Base-by-base conservation (phyloP, 306 rosid genomes). In the Fragaria nilgerrensis region DNA sequence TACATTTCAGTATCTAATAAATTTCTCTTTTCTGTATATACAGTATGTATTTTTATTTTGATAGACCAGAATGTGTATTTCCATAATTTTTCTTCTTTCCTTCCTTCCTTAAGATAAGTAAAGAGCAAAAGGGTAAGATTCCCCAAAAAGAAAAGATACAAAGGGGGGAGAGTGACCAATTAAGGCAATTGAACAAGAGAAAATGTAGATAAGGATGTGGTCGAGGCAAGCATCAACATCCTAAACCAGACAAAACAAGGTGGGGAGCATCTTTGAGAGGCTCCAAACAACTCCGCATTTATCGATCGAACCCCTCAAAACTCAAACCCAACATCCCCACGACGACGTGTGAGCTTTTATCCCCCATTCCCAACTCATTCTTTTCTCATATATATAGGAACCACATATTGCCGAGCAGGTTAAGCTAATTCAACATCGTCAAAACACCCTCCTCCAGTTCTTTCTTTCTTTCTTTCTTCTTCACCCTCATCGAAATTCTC, bases 191-290 rank as follows among this genome's bases (percentile, higher is more conserved):
- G 95, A 90, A 75, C 69, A 74, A 83, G 94, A 86, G 90, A 7
- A 68, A 83, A 85, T 65, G 22, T 88, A 84, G 94, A 86, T 56
- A 81, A 86, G 85, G 69, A 73, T 77, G 88, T 55, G 90, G 89
- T 82, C 13, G 59, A 65, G 62, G 76, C 71, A 50, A n/a, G 52
- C 32, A 29, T 56, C 70, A 34, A 44, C 36, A 69, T 58, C 74
- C 75, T 70, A 59, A 64, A 83, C 88, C 82, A 39, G 17, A 72
- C 74, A 71, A 68, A 25, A 72, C 74, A 71, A 68, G 77, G 47
- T 74, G 81, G 78, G 78, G 59, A 16, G 47, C 58, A 72, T 14
- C 47, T 72, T 71, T 75, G 25, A 83, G 48, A 23, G 77, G 80
- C 83, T 64, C 75, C 70, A 75, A 80, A 81, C 63, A 76, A 85